Conservation (phyloP, 805 yeast genomes). For the Lipomyces yamadae region DNA sequence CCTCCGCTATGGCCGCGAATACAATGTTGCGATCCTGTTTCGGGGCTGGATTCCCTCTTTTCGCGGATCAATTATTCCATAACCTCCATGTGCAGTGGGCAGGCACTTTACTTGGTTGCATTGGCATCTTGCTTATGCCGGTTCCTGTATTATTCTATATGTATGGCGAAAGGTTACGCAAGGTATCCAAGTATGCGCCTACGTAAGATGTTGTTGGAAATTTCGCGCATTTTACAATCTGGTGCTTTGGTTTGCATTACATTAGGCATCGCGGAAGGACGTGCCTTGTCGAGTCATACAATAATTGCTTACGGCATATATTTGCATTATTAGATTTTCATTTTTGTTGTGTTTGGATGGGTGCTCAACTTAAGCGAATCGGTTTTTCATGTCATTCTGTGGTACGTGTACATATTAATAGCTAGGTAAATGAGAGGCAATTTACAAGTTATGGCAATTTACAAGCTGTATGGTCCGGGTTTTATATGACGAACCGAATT, state of each 20-base stretch:
- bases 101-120: conserved; percentile 68
- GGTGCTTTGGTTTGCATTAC: not conserved
- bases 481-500: too few species aligned
- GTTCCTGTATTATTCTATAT: conserved; percentile 70
- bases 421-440: too few species aligned
- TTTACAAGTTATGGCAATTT: too few species aligned
- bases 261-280: not conserved
- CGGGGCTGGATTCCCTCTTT: conserved; percentile 75
- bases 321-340: too few species aligned
- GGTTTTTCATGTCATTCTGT: too few species aligned
- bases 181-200: conserved; percentile 32
- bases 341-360: too few species aligned
- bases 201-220: not conserved
- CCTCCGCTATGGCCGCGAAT: conserved; percentile 78
- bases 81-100: conserved; percentile 80
- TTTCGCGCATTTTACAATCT: not conserved
- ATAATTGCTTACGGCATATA: too few species aligned
- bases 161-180: conserved; percentile 55
- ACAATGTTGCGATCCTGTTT: conserved; percentile 69
- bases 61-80: conserved; percentile 71
- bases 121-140: conserved; percentile 62
- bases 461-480: too few species aligned
- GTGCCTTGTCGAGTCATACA: not conserved
- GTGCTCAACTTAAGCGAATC: too few species aligned
- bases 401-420: too few species aligned